These are phyloP conservation scores for Eucalyptus pumila DNA, from an alignment of 345 rosid species.

Conservation along the genomic window DNA sequence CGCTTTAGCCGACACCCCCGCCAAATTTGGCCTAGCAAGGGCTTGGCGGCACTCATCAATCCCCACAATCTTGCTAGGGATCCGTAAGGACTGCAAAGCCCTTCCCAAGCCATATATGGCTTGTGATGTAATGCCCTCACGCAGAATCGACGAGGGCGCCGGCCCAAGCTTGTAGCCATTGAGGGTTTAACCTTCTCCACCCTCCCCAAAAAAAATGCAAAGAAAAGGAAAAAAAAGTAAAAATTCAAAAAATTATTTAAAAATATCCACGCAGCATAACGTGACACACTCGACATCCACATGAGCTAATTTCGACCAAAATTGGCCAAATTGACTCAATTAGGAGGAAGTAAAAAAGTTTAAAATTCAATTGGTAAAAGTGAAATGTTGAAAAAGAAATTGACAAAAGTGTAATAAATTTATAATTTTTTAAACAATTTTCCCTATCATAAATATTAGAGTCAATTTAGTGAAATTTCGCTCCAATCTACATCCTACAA, in stretches of 20 bases:
- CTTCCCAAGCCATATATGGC: fast-evolving
- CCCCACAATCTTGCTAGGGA: fast-evolving
- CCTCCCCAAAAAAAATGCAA: fast-evolving
- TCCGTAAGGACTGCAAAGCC: fast-evolving
- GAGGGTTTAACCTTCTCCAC: too few relatives aligned
- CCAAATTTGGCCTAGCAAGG: too few relatives aligned
- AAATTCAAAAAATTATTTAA: too few relatives aligned
- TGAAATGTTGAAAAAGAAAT: fast-evolving
- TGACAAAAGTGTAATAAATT: fast-evolving
- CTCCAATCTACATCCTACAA: background rate
- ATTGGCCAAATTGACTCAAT: fast-evolving
- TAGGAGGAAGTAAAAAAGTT: fast-evolving
- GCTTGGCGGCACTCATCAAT: fast-evolving
- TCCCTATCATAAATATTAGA: background rate
- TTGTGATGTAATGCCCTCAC: fast-evolving
- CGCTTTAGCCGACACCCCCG: too few relatives aligned
- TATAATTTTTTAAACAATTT: fast-evolving
- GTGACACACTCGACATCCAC: fast-evolving
- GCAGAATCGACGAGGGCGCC: fast-evolving
- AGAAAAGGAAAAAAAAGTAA: too few relatives aligned
- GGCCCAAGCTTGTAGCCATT: fast-evolving
- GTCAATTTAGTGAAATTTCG: background rate
- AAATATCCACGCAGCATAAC: fast-evolving
- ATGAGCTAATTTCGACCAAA: fast-evolving
- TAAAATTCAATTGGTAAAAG: too few relatives aligned